Base-by-base conservation (phyloP, 768 basidiomycete species). In the Agrocybe chaxingu region DNA sequence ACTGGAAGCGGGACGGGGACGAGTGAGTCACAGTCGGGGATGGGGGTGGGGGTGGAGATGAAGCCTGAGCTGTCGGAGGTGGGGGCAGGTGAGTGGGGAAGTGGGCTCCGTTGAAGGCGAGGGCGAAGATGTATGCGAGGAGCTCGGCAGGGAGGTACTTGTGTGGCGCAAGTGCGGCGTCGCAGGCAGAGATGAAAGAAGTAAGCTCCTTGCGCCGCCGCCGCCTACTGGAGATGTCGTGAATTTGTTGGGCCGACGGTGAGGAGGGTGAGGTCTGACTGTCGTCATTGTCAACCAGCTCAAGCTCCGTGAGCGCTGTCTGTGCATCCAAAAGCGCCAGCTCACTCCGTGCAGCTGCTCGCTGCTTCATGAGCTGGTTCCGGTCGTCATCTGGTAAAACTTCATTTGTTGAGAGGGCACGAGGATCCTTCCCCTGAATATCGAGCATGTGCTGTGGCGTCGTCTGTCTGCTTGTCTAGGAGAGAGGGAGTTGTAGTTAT, bases 91-190 rank as follows among this genome's bases (percentile, higher is more conserved):
- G 39, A 31, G 45, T 50, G 30, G 44, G 52, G 18, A 35, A 49
- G 6, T 24, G 24, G 24, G 24, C 24, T 24, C 12, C 33, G 34
- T 19, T 39, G 18, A 46, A 49, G 31, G 52, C 42, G n/a, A 53
- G 42, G 31, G 33, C 32, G 38, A 56, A 56, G 4, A 56, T 53
- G 34, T 47, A 50, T 29, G 55, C 50, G n/a, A 57, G 41, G 8
- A 57, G 37, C 42, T 53, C 55, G 13, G 45, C 41, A 6, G 48
- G 55, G 34, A 57, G 52, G 44, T 32, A 33, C 42, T 53, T 53
- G 52, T 57, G 55, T 16, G 52, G 55, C 13, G 55, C 52, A 24
- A 48, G 45, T 12, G 46, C 38, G 35, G 48, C 19, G 42, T 47
- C 42, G 45, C 39, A 47, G 8, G 48, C 43, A 16, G 44, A 29